A percentile compares a stretch with the other conserved stretches of the same genome.
phyloP scores from a whole-genome alignment of 345 rosid genomes.

The Fremontodendron californicum region DNA sequence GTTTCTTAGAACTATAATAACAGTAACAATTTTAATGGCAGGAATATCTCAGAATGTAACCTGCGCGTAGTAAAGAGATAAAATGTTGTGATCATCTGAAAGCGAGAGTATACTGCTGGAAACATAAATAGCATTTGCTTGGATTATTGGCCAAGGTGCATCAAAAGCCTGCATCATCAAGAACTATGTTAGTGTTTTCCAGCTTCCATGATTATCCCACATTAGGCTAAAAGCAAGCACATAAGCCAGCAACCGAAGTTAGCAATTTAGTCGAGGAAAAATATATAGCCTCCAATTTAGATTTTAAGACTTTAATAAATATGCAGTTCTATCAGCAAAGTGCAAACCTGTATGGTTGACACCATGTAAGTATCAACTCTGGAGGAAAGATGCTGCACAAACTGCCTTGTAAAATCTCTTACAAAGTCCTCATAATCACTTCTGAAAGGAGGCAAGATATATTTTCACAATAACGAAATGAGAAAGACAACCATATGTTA shows the following conservation, averaged over 20 bases:
- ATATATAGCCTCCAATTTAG: neutral
- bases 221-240: neutral
- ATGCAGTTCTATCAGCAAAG: neutral
- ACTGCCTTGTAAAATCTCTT: constrained; percentile 66
- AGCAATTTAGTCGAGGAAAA: neutral
- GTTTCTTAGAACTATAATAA: neutral
- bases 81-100: constrained; percentile 72
- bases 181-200: neutral
- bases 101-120: constrained; percentile 76
- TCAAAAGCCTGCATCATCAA: constrained; percentile 68
- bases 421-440: constrained; percentile 72
- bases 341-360: constrained; percentile 73
- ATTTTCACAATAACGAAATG: constrained; percentile 3
- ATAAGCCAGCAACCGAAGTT: neutral
- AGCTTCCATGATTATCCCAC: neutral
- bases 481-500: neutral
- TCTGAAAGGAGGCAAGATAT: constrained; percentile 36
- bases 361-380: constrained; percentile 77
- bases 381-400: constrained; percentile 54
- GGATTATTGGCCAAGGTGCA: constrained; percentile 91
- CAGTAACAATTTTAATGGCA: neutral
- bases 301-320: neutral
- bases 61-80: constrained; percentile 68
- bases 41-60: constrained; percentile 28
- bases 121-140: constrained; percentile 89